A percentile compares a stretch with the other conserved stretches of the same genome.
Conservation (phyloP, 192 early-diverging fungal species). For the Allomyces arbusculus region DNA sequence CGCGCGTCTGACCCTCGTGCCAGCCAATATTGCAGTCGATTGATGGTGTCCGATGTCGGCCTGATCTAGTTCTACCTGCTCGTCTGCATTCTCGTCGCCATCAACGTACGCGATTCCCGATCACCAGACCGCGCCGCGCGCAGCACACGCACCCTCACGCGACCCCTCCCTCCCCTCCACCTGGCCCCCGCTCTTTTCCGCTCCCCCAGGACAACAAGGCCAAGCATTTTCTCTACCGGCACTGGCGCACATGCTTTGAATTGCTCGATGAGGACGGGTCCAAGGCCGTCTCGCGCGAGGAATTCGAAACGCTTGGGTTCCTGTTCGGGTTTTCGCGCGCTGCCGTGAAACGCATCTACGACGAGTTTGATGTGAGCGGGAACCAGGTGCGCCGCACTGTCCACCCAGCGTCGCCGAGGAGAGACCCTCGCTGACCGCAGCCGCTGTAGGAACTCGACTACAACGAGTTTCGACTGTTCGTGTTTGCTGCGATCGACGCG, state of each 20-base stretch:
- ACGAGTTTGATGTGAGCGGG: slow-evolving; percentile 23
- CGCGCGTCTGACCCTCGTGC: not conserved
- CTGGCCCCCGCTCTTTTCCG: too few species aligned
- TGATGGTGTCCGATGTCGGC: not conserved
- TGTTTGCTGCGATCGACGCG: slow-evolving; percentile 21
- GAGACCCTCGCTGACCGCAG: not conserved
- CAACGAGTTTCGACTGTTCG: slow-evolving; percentile 21
- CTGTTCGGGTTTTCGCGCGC: slow-evolving; percentile 19
- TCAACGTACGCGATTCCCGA: slow-evolving; percentile 19
- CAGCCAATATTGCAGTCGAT: not conserved
- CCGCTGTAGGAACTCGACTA: slow-evolving; percentile 17
- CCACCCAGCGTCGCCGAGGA: too few species aligned
- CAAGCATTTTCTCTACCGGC: slow-evolving; percentile 24
- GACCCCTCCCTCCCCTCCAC: too few species aligned
- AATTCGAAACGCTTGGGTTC: slow-evolving; percentile 24
- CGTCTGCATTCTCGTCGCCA: slow-evolving; percentile 22
- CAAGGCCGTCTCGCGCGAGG: slow-evolving; percentile 15
- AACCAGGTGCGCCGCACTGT: slow-evolving; percentile 7
- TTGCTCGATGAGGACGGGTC: slow-evolving; percentile 26
- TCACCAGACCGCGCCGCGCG: too few species aligned
- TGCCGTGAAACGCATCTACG: slow-evolving; percentile 19
- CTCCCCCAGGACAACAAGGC: slow-evolving; percentile 4
- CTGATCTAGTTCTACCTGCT: slow-evolving; percentile 19
- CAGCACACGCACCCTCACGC: too few species aligned
- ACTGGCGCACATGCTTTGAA: slow-evolving; percentile 29